Percentiles rank a stretch among this genome's conserved stretches.
phyloP scores from a whole-genome alignment of 768 basidiomycete genomes.

The Daedalea quercina region DNA sequence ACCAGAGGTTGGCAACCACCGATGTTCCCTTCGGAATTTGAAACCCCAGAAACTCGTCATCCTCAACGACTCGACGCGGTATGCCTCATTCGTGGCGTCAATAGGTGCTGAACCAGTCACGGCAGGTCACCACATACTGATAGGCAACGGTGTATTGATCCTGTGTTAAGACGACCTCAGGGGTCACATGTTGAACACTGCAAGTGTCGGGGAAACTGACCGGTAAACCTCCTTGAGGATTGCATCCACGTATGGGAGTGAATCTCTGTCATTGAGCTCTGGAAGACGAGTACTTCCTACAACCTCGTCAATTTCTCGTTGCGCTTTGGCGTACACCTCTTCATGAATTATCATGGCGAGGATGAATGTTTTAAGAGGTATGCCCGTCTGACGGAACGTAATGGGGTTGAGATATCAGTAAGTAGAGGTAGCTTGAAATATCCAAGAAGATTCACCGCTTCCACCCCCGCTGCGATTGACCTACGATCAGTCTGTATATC shows the following conservation, averaged over 20 bases:
- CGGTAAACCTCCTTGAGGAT: slow-evolving; percentile 29
- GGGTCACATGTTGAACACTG: neutral
- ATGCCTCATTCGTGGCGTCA: neutral
- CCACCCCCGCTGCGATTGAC: too few relatives aligned
- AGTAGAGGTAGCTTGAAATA: too few relatives aligned
- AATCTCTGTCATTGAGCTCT: slow-evolving; percentile 29
- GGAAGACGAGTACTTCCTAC: slow-evolving; percentile 34
- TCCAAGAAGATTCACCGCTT: too few relatives aligned
- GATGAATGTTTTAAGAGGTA: slow-evolving; percentile 32
- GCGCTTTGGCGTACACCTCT: slow-evolving; percentile 30
- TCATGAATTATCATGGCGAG: slow-evolving; percentile 34
- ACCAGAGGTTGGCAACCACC: slow-evolving; percentile 7
- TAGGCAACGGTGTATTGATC: slow-evolving; percentile 11
- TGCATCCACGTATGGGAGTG: slow-evolving; percentile 35
- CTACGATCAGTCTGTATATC: too few relatives aligned
- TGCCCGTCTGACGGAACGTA: slow-evolving; percentile 27
- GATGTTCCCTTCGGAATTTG: slow-evolving; percentile 4
- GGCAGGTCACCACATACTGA: slow-evolving; percentile 5
- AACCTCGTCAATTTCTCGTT: slow-evolving; percentile 35
- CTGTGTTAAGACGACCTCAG: neutral
- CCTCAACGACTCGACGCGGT: neutral
- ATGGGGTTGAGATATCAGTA: too few relatives aligned
- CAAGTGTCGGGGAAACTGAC: slow-evolving; percentile 3
- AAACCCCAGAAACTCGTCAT: slow-evolving; percentile 6
- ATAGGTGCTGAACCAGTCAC: neutral